Evolutionary conservation across 441 rosid genomes (phyloP), one percentile per base, ranked within the genome.

Genomic region (Gossypium schwendimanii): DNA sequence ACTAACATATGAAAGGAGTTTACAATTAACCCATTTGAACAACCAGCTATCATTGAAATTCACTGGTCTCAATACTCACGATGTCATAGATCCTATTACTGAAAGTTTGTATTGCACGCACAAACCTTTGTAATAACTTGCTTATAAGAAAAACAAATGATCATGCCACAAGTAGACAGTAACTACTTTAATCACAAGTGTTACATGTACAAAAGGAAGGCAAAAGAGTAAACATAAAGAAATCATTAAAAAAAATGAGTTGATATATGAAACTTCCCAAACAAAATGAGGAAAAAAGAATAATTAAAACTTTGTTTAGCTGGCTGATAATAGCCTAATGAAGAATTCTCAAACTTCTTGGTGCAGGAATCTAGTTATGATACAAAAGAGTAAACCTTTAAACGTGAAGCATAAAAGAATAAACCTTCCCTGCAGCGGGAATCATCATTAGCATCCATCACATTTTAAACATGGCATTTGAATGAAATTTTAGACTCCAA

Each of bases 401-500:
- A 31, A 68, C n/a, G 31, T 31, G 15, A 52, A 33, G 58, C 31
- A 20, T 33, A 54, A 69, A 54, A 20, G 49, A 4, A 53, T 69
- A 15, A 4, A 17, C 2, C 54, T 67, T 67, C 41, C 44, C 31
- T 1, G 10, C 60, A 26, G 15, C 12, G 21, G 4, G 39, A 69
- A 41, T 71, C 67, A 59, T 15, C 24, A 24, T n/a, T 20, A 41
- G 44, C 3, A 0, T 57, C 45, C 7, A 55, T 26, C 14, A 39
- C 4, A 7, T 58, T 58, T 26, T 50, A 10, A 53, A 47, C 49
- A 62, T 11, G 24, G 26, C 39, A 50, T 50, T 53, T 26, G 26
- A 58, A 73, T 28, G 47, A 7, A 67, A 58, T 23, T 59, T 45
- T 28, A 74, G 11, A 74, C n/a, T 28, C 52, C 47, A 41, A 75